Evolutionary conservation across 352 stramenopile species (phyloP), one percentile per base, ranked within the genome.

Genomic region (Peronospora farinosa): DNA sequence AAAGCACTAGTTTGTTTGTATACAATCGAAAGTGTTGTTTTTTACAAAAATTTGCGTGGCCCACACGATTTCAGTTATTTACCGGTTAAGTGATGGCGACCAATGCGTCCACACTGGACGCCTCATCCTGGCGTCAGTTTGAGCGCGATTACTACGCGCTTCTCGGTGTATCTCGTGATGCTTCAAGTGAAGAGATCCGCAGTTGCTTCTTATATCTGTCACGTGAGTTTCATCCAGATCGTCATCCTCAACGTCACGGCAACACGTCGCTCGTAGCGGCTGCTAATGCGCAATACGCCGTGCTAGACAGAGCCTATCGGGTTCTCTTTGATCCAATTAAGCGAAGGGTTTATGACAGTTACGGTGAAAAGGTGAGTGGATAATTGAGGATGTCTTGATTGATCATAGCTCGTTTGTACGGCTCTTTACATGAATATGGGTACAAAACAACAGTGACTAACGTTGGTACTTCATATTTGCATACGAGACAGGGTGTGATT

Each of bases 111-210:
- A 35, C 1, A 15, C 5, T 9, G 11, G 69, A 77, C 27, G 61
- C 58, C 33, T 47, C 50, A 15, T 70, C 61, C 45, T 84, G 65
- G 65, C 75, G 68, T 13, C 70, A 78, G 54, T 71, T 73, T 36
- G 80, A 88, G 62, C 72, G 72, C 57, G 81, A 92, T 62, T 92
- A 92, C 59, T 95, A 93, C 64, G 77, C 76, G 45, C 65, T 92
- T 12, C 65, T 95, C 33, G 72, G 81, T 9, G 74, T 94, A 23
- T 9, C 62, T 5, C 74, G 79, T 23, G 59, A 74, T 42, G 84
- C 81, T 7, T 62, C 60, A 0, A 50, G 54, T n/a, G 72, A 83
- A 30, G 76, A 86, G 47, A 81, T 95, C 39, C 77, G 83, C 50
- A 61, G 55, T 17, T 64, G 66, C 8, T 95, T 88, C 64, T 49